Conservation (phyloP, 2,329 filamentous ascomycete genomes). For the Aspergillus texensis region DNA sequence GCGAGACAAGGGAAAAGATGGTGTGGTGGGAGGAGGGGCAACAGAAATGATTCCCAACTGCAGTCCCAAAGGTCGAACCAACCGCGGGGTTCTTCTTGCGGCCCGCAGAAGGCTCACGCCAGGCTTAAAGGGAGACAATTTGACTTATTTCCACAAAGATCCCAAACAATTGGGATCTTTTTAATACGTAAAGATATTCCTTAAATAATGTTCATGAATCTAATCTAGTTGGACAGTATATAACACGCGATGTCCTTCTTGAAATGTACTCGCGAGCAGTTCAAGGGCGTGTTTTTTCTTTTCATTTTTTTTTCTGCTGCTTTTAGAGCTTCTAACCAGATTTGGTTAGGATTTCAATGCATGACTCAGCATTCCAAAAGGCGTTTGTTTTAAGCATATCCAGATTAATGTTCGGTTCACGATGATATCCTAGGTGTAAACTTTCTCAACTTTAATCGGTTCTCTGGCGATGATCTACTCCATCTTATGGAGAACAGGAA, state of each 20-base stretch:
- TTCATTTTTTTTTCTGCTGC: conserved; percentile 7
- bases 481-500: neutral
- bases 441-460: neutral
- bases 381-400: neutral
- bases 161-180: conserved; percentile 22
- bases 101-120: conserved; percentile 22
- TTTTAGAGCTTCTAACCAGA: neutral
- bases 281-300: neutral
- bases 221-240: neutral
- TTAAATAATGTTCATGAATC: neutral
- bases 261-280: conserved; percentile 4
- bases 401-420: too few species aligned
- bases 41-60: conserved; percentile 18
- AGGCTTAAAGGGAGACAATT: conserved; percentile 20
- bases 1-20: conserved; percentile 19
- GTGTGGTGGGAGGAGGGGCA: conserved; percentile 31
- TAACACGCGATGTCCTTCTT: neutral
- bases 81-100: conserved; percentile 23
- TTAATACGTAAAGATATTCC: neutral
- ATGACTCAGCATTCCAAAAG: conserved; percentile 2
- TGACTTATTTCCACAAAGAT: conserved; percentile 17
- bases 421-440: neutral
- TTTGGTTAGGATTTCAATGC: neutral
- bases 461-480: neutral
- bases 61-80: conserved; percentile 10